A percentile compares a stretch with the other conserved stretches of the same genome.
These are phyloP conservation scores for Erodium texanum DNA, from an alignment of 441 rosid species.

Conservation along the genomic window DNA sequence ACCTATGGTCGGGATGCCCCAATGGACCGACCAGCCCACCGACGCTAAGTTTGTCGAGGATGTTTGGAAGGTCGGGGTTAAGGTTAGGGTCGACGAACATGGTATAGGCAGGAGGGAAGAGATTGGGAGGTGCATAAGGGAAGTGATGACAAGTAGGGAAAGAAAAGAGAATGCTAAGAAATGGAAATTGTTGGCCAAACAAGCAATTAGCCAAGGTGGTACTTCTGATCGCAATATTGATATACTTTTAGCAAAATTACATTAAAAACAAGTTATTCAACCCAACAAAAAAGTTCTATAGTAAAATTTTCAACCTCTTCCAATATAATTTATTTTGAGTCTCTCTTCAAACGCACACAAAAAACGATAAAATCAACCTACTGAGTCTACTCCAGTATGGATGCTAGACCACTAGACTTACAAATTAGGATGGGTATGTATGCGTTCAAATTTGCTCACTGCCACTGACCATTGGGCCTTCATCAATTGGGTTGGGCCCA, in stretches of 20 bases:
- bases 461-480: neutral
- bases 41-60: slow-evolving; percentile 46
- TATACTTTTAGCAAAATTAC: slow-evolving; percentile 17
- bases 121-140: slow-evolving; percentile 29
- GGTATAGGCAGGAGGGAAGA: slow-evolving; percentile 42
- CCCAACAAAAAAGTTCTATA: no score
- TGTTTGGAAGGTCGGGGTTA: slow-evolving; percentile 52
- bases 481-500: neutral
- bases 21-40: slow-evolving; percentile 46
- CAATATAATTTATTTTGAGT: no score
- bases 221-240: slow-evolving; percentile 33
- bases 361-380: no score
- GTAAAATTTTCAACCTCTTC: no score
- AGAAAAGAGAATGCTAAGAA: slow-evolving; percentile 29
- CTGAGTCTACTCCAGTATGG: no score
- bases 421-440: no score
- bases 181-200: slow-evolving; percentile 37
- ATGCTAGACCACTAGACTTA: no score
- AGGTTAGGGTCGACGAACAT: slow-evolving; percentile 29
- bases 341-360: no score
- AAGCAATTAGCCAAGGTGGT: slow-evolving; percentile 36
- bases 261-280: no score
- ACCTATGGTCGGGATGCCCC: slow-evolving; percentile 62
- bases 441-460: no score
- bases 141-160: slow-evolving; percentile 39